Conservation (phyloP, 2,329 filamentous ascomycete genomes). For the Verticillium nonalfalfae region DNA sequence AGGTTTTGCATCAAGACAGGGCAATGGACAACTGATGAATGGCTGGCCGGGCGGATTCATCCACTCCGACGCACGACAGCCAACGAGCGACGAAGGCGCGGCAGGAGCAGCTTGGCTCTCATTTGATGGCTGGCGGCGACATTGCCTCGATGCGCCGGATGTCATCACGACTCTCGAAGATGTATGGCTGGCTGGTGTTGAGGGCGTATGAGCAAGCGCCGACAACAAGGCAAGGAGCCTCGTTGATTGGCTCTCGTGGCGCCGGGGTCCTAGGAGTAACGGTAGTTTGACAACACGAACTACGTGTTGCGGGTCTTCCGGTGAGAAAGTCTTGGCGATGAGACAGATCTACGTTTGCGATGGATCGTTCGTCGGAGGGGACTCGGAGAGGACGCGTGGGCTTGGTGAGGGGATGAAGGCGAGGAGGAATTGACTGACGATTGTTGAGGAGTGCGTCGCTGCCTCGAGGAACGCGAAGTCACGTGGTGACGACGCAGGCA, state of each 20-base stretch:
- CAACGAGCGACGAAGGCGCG: conserved; percentile 4
- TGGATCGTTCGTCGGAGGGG: background rate
- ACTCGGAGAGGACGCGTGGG: background rate
- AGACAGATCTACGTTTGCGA: background rate
- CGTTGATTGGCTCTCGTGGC: conserved; percentile 10
- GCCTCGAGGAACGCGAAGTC: background rate
- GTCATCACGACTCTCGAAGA: conserved; percentile 2
- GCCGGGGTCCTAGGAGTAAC: background rate
- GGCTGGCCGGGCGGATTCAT: background rate
- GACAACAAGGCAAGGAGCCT: conserved; percentile 1
- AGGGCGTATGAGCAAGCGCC: conserved; percentile 13
- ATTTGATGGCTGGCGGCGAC: conserved; percentile 8
- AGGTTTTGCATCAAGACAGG: background rate
- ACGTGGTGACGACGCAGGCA: background rate
- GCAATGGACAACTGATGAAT: background rate
- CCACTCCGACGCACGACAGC: conserved; percentile 6
- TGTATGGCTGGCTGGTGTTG: conserved; percentile 11
- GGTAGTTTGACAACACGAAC: background rate
- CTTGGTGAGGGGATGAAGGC: background rate
- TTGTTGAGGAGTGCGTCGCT: background rate
- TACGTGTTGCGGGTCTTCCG: background rate
- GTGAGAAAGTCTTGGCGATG: background rate
- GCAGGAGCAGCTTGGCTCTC: conserved; percentile 7
- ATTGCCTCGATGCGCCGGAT: background rate
- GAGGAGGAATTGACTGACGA: background rate